Evolutionary conservation across 176 grass and related monocot species (phyloP).

Genomic region (Juncus effusus): DNA sequence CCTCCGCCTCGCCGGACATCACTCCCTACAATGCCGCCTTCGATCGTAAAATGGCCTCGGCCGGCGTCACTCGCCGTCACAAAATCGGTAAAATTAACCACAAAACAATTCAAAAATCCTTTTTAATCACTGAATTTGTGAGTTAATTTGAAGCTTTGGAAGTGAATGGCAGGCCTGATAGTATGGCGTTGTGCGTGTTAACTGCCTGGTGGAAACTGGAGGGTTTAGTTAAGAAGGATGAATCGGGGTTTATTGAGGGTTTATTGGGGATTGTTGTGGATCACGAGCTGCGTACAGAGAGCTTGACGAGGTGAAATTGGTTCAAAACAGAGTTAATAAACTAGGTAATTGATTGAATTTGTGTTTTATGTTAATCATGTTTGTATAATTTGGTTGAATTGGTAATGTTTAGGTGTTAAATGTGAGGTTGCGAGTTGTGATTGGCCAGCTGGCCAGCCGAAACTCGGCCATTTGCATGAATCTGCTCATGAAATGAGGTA

Average conservation of each 20-base stretch:
- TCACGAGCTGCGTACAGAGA: constrained; percentile 23
- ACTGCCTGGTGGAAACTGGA: constrained; percentile 64
- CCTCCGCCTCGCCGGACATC: background rate
- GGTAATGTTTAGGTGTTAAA: constrained; percentile 39
- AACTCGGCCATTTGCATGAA: constrained; percentile 85
- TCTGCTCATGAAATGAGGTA: constrained; percentile 85
- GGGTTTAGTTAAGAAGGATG: constrained; percentile 20
- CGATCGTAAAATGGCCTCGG: constrained; percentile 62
- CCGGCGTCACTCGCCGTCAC: constrained; percentile 74
- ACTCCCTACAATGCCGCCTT: constrained; percentile 52
- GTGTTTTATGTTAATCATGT: background rate
- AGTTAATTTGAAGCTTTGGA: constrained; percentile 42
- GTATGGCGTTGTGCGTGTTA: constrained; percentile 82
- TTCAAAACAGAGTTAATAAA: constrained; percentile 54
- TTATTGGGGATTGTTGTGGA: constrained; percentile 73
- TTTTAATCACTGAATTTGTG: too few species aligned
- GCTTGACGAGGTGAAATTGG: constrained; percentile 59
- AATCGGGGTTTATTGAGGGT: constrained; percentile 48
- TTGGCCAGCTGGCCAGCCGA: constrained; percentile 72
- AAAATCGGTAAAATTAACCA: constrained; percentile 42
- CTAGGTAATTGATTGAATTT: constrained; percentile 21
- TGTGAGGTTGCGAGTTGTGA: constrained; percentile 77
- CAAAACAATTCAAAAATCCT: background rate
- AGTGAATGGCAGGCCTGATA: constrained; percentile 83
- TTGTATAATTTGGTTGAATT: background rate